Base-by-base conservation (phyloP, 2,329 filamentous ascomycete genomes). In the Pseudonectria foliicola region DNA sequence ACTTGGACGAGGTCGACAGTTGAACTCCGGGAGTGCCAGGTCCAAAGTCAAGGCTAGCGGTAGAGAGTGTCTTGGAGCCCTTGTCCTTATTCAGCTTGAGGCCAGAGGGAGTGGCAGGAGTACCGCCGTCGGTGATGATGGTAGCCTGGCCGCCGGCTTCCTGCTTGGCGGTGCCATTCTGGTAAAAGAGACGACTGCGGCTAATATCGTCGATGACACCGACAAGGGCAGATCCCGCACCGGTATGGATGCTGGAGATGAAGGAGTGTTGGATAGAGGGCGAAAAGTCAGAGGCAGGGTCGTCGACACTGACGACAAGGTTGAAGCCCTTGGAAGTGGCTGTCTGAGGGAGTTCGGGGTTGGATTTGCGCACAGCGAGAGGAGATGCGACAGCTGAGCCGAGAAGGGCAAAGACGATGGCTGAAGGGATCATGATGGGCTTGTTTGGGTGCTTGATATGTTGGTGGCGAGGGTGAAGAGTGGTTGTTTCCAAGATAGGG, bases 281-380 rank as follows among this genome's bases (percentile, higher is more conserved):
- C 6, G 47, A 46, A 32, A 71, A 60, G 43, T 70, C 64, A 25
- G 45, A 45, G 11, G 54, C 42, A 2, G 52, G 54, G 45, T 67
- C 57, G 7, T 63, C 66, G 26, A 71, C 62, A 39, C 70, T 67
- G 48, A 64, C 61, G 13, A 67, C 54, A 18, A 71, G 57, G 25
- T 53, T 57, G 55, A 70, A 70, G 34, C 58, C 54, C 43, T 51
- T 51, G 25, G 49, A 49, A 29, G 42, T 38, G 16, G 40, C 38
- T 11, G 42, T 39, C 12, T 35, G 7, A 16, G 43, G 42, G 18
- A 49, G 18, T 35, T 32, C 7, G 49, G 40, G 29, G 37, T 33
- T 25, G 40, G 37, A 13, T 14, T 26, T 8, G 24, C 3, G 18
- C 10, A 26, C 10, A n/a, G 28, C 25, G 16, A 46, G 11, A 14